Base-by-base conservation (phyloP, 2,329 filamentous ascomycete species). In the Pyrenochaeta sp. region DNA sequence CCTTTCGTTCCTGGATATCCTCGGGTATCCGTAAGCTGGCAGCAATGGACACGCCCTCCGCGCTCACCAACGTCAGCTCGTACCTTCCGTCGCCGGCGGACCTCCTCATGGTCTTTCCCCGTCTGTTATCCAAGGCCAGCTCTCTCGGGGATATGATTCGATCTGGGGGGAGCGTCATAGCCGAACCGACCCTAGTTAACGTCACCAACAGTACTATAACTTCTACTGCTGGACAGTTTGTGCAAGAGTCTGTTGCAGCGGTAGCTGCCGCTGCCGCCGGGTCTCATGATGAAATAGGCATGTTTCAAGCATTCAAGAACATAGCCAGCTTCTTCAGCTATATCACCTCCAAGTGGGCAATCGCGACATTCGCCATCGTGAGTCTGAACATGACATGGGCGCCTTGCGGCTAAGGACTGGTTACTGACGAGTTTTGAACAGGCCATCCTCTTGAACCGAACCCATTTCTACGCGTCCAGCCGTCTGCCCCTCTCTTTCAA, bases 401-500 rank as follows among this genome's bases (percentile, higher is more conserved):
- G 39, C 19, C 51, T 34, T 36, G 12, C 6, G 6, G 10, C 40
- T 24, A 19, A 30, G 24, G 25, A 8, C 13, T 39, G 13, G 28
- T 24, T 45, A 36, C 53, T 66, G 34, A 61, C 45, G 24, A 19
- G 22, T n/a, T 28, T 22, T 42, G 8, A 50, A 25, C 59, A 89
- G 86, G 92, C 92, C 24, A 86, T 98, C 57, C 81, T 97, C 56
- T 83, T 98, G 25, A 98, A 98, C 75, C 88, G 95, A 56, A 96
- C 95, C 6, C 90, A 93, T 57, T 95, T 98, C 67, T 98, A 97
- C 77, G 94, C 93, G 42, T 94, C 93, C 0, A 94, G 92, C 13
- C 85, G 95, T 61, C 86, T 93, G 52, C 88, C 91, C 52, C 82
- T 97, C n/a, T 85, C 86, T 9, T 83, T 98, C 2, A 85, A 85